These are phyloP conservation scores for Monilinia polystroma DNA, from an alignment of 2,329 filamentous ascomycete species.

Conservation along the genomic window DNA sequence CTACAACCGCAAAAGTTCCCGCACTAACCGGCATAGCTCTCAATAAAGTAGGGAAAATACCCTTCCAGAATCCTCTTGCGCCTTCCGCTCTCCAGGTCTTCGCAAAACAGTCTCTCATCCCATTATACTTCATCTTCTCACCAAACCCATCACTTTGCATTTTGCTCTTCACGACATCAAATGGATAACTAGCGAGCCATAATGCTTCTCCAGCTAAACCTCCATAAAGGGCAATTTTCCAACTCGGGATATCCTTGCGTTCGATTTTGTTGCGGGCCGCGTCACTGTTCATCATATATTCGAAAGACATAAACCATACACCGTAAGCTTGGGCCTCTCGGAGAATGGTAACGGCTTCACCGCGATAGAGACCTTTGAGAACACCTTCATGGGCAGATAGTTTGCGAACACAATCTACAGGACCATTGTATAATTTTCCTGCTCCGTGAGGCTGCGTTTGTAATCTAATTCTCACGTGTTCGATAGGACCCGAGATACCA, in stretches of 20 bases:
- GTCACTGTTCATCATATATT: constrained; percentile 93
- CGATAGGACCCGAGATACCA: constrained; percentile 84
- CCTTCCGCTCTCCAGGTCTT: constrained; percentile 80
- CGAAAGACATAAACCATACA: constrained; percentile 90
- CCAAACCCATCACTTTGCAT: constrained; percentile 98
- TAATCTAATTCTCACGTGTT: constrained; percentile 93
- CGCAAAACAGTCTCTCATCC: constrained; percentile 85
- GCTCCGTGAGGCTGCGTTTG: constrained; percentile 94
- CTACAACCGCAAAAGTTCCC: constrained; percentile 89
- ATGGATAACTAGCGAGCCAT: constrained; percentile 90
- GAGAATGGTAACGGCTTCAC: constrained; percentile 78
- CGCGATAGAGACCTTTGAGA: constrained; percentile 76
- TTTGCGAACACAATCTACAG: constrained; percentile 87
- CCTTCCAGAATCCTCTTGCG: constrained; percentile 86
- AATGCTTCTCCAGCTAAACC: constrained; percentile 90
- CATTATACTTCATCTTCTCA: constrained; percentile 65
- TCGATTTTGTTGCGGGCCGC: constrained; percentile 72
- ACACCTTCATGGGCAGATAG: constrained; percentile 67
- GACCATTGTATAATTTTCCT: constrained; percentile 74
- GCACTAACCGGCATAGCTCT: constrained; percentile 97
- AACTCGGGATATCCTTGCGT: constrained; percentile 74
- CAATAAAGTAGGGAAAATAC: constrained; percentile 82
- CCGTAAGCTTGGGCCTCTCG: constrained; percentile 95
- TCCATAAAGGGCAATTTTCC: constrained; percentile 89
- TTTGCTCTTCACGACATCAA: constrained; percentile 98